Base-by-base conservation (phyloP, 2,329 filamentous ascomycete genomes). In the Trichoderma oligosporum region DNA sequence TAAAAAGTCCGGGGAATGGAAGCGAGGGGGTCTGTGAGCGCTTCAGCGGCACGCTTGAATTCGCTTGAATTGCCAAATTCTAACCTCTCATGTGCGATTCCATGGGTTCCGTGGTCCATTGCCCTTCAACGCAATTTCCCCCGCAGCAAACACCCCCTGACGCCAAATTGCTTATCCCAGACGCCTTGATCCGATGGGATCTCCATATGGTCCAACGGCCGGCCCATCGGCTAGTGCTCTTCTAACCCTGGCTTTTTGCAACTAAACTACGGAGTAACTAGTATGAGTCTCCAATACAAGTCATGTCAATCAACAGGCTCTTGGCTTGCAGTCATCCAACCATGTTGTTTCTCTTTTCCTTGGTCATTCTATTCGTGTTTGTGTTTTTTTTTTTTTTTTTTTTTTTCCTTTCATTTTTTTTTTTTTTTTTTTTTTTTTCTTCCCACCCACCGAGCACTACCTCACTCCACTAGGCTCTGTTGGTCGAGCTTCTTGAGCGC, bases 141-240 rank as follows among this genome's bases (percentile, higher is more conserved):
- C 58, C 58, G 48, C 58, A 60, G 48, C 41, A 36, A n/a, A n/a
- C 27, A 9, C 51, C 54, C 58, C 58, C 39, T 42, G 46, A 56
- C 58, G 41, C 58, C 53, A 47, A 36, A 31, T 45, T 59, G 42
- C 57, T 48, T 33, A 48, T 58, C 52, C 53, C 45, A 48, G 57
- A 42, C 33, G 57, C 39, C 46, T n/a, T 57, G 46, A 59, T 60
- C 58, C 58, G 58, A 60, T 60, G 58, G 57, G 58, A 60, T 57
- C 58, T 59, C 55, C 55, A 57, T 45, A 44, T 52, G 55, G 47
- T 12, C 55, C 20, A 46, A n/a, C n/a, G n/a, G n/a, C n/a, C 49
- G 56, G 49, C 35, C 49, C 56, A 58, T 58, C 56, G 56, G 48
- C 51, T 55, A 58, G 48, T 47, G n/a, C 22, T 46, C 33, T 41